A percentile compares a stretch with the other conserved stretches of the same genome.
These are phyloP conservation scores for Alternaria ventricosa DNA, from an alignment of 2,329 filamentous ascomycete genomes.

Conservation along the genomic window DNA sequence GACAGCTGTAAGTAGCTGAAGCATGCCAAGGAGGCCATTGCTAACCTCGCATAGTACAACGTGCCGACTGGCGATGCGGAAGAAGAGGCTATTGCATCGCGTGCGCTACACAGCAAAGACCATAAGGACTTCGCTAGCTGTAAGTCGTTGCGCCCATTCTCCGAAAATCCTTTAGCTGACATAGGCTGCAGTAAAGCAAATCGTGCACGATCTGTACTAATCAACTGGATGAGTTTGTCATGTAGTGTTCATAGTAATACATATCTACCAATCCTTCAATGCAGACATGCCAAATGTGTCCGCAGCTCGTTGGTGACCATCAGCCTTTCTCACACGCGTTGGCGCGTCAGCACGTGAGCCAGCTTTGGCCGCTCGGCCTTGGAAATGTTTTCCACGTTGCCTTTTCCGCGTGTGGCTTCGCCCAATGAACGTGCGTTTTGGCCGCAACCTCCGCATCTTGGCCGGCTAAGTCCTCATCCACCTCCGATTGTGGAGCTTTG, in stretches of 20 bases:
- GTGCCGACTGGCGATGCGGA: conserved; percentile 46
- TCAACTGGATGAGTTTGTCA: background rate
- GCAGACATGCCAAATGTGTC: background rate
- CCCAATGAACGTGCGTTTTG: conserved; percentile 21
- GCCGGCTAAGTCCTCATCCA: conserved; percentile 39
- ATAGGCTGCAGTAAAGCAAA: conserved; percentile 36
- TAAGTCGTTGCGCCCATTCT: conserved; percentile 21
- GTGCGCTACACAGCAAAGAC: conserved; percentile 45
- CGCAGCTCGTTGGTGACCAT: too few relatives aligned
- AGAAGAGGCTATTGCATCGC: conserved; percentile 44
- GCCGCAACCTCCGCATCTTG: conserved; percentile 20
- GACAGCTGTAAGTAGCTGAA: conserved; percentile 36
- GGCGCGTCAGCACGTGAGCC: conserved; percentile 9
- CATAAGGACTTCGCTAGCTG: conserved; percentile 46
- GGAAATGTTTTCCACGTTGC: conserved; percentile 29
- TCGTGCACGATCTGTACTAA: conserved; percentile 43
- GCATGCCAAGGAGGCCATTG: background rate
- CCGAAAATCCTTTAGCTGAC: conserved; percentile 5
- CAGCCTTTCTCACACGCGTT: background rate
- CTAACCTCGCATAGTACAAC: conserved; percentile 39
- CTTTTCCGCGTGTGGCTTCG: conserved; percentile 9
- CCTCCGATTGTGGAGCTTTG: conserved; percentile 30
- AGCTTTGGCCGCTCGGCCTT: background rate
- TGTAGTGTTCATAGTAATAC: background rate
- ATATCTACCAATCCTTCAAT: background rate